Conservation (phyloP, 73 alveolate species). For the Tetrahymena borealis region DNA sequence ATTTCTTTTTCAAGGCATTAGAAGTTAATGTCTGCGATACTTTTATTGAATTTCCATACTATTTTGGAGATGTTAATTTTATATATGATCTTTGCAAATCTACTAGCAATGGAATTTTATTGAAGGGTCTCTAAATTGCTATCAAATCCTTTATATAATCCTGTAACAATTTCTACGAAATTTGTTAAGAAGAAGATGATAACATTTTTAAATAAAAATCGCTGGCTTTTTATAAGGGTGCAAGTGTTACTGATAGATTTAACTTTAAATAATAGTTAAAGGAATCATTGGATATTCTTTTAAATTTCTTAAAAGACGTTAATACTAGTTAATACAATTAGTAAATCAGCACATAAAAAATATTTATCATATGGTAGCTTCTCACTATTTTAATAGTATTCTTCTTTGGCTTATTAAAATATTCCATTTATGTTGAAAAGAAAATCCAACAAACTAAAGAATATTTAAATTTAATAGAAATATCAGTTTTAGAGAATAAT, state of each 20-base stretch:
- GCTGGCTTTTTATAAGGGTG: neutral
- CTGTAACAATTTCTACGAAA: neutral
- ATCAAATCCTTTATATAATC: neutral
- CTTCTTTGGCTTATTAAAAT: neutral
- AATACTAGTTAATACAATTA: neutral
- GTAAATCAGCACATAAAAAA: neutral
- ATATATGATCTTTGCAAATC: neutral
- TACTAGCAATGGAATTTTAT: neutral
- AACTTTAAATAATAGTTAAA: neutral
- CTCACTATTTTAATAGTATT: neutral
- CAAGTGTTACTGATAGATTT: neutral
- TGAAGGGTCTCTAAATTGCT: neutral
- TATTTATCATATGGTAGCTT: neutral
- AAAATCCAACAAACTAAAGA: neutral
- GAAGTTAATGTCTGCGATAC: neutral
- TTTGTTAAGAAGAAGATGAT: neutral
- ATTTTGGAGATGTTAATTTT: neutral
- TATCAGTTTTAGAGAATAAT: neutral
- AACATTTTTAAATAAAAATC: neutral
- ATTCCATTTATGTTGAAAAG: neutral
- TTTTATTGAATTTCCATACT: neutral
- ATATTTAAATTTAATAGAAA: neutral
- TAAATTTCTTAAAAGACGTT: neutral
- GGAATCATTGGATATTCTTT: neutral
- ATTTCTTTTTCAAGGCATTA: neutral